Evolutionary conservation across 2,329 filamentous ascomycete species (phyloP).

Genomic region (Didymella sp.): DNA sequence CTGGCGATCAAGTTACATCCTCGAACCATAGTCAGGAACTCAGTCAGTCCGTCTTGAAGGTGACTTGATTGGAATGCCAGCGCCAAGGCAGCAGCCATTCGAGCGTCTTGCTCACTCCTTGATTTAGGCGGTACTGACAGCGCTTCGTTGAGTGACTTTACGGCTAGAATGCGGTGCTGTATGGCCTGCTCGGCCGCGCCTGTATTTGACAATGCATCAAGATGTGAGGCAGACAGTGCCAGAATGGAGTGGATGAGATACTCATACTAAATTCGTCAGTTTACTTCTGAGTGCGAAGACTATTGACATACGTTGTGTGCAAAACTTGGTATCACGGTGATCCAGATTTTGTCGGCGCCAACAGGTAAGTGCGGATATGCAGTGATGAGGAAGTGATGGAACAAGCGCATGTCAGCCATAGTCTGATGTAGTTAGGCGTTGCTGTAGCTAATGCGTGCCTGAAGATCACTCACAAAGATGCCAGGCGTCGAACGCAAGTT

Average conservation of each 20-base stretch:
- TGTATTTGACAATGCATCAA: slow-evolving; percentile 59
- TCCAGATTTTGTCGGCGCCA: slow-evolving; percentile 71
- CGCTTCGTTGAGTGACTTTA: slow-evolving; percentile 56
- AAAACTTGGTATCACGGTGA: slow-evolving; percentile 70
- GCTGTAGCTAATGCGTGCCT: slow-evolving; percentile 7
- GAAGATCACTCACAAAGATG: slow-evolving; percentile 39
- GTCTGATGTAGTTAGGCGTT: slow-evolving; percentile 34
- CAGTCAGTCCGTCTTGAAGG: slow-evolving; percentile 46
- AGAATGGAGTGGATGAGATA: slow-evolving; percentile 76
- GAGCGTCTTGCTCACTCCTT: slow-evolving; percentile 45
- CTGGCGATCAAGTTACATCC: slow-evolving; percentile 47
- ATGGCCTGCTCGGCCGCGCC: slow-evolving; percentile 66
- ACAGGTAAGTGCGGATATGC: slow-evolving; percentile 71
- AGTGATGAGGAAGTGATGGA: slow-evolving; percentile 69
- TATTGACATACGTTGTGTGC: slow-evolving; percentile 65
- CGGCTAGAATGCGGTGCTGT: slow-evolving; percentile 69
- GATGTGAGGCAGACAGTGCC: slow-evolving; percentile 70
- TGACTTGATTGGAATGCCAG: slow-evolving; percentile 50
- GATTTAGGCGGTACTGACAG: slow-evolving; percentile 45
- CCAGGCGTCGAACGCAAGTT: slow-evolving; percentile 44
- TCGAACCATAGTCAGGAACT: slow-evolving; percentile 49
- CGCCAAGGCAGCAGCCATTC: slow-evolving; percentile 48
- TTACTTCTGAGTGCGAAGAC: too few species aligned
- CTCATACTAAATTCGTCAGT: too few species aligned
- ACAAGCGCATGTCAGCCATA: slow-evolving; percentile 70